Base-by-base conservation (phyloP, 495 filamentous ascomycete species). In the Neurospora sp. region DNA sequence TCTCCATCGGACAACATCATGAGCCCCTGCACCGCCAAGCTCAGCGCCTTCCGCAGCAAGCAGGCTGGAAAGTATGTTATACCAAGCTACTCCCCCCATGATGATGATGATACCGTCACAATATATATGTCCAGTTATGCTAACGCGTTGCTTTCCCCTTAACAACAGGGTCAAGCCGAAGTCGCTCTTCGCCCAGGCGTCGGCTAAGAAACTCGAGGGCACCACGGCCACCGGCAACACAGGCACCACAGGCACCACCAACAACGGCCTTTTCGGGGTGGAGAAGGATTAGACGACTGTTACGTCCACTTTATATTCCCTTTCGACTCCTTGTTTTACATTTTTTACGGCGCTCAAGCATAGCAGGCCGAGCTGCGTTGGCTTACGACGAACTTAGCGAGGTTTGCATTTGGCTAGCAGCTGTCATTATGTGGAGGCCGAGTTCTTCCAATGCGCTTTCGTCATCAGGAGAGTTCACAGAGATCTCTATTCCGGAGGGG, bases 1-100 rank as follows among this genome's bases (percentile, higher is more conserved):
- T 96, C 92, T n/a, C 94, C 94, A 0, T 96, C 93, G 13, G 94
- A 98, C 79, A 91, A 89, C 80, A 93, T 98, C 83, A 91, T 96
- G 91, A 94, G 91, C 74, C 94, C 94, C 19, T 94, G 93, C 82
- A 94, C 93, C n/a, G 91, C 92, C 83, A 98, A 98, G 83, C 83
- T 98, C 77, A 91, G 85, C 71, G 90, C 92, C 69, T 89, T 94
- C 80, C 93, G 94, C 85, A 91, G 88, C 79, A 94, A 94, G 86
- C 90, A 91, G 43, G 91, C 92, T 77, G 81, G 82, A 76, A 92
- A 91, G 89, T 91, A 83, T 79, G 88, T 86, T 39, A 9, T 24
- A 28, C 28, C 28, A 3, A 62, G 11, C 4, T 7, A 8, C 62
- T 13, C 8, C 36, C n/a, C 69, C 70, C 31, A 13, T 37, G 69